Conservation (phyloP, 352 stramenopile genomes). For the Phytophthora pistaciae region DNA sequence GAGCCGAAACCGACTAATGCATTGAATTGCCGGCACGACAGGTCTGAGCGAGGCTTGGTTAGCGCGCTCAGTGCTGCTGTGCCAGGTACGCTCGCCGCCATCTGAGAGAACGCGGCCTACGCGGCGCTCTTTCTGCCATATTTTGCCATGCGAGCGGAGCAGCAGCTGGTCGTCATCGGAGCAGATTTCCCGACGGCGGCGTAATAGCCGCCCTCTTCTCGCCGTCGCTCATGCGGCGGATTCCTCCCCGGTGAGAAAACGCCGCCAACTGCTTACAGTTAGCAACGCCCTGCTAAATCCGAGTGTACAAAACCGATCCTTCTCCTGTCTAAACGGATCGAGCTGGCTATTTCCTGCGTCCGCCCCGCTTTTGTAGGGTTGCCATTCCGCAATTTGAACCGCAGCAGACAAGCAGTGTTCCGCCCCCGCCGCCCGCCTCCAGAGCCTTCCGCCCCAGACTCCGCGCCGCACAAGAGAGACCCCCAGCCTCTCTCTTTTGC, state of each 20-base stretch:
- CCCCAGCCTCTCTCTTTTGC: constrained; percentile 11
- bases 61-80: too few species aligned
- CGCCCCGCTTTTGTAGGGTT: constrained; percentile 9
- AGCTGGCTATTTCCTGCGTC: constrained; percentile 28
- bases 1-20: constrained; percentile 3
- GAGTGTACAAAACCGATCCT: neutral
- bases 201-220: too few species aligned
- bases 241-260: constrained; percentile 8
- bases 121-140: neutral
- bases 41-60: too few species aligned
- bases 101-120: neutral
- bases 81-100: neutral
- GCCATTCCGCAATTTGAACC: constrained; percentile 42
- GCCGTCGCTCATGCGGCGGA: neutral
- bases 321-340: neutral
- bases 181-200: too few species aligned
- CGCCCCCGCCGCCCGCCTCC: constrained; percentile 1
- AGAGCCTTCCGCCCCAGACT: constrained; percentile 5
- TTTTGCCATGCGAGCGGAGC: neutral
- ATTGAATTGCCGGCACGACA: too few species aligned
- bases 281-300: constrained; percentile 9
- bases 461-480: constrained; percentile 17
- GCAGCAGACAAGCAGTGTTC: neutral
- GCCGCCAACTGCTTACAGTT: constrained; percentile 20
- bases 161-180: neutral